Evolutionary conservation across 2,329 filamentous ascomycete genomes (phyloP).

Genomic region (Colletotrichum shisoi): DNA sequence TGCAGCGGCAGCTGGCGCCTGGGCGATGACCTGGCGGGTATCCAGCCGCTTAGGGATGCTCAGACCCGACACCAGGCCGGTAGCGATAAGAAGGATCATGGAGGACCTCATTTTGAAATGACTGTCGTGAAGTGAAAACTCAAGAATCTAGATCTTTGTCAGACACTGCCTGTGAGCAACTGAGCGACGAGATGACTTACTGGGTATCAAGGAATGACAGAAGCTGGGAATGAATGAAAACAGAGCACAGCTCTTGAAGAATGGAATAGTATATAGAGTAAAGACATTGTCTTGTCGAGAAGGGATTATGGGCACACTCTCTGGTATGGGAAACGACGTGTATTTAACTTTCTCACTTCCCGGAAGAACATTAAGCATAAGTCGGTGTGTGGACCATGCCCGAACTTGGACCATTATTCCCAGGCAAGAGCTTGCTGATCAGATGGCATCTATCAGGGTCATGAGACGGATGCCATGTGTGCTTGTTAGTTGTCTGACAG

Average conservation of each 20-base stretch:
- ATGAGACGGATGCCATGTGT: constrained; percentile 29
- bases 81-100: constrained; percentile 44
- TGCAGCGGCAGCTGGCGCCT: constrained; percentile 15
- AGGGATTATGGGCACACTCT: constrained; percentile 22
- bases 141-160: constrained; percentile 15
- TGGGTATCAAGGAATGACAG: constrained; percentile 37
- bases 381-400: not conserved
- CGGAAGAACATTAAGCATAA: constrained; percentile 31
- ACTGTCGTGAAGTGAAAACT: constrained; percentile 29
- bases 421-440: constrained; percentile 8
- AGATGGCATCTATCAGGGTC: constrained; percentile 29
- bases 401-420: not conserved
- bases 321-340: constrained; percentile 17
- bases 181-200: constrained; percentile 3
- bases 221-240: constrained; percentile 40
- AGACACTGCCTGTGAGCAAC: not conserved
- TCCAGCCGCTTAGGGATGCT: constrained; percentile 41
- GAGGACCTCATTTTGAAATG: constrained; percentile 45
- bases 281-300: constrained; percentile 32
- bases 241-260: constrained; percentile 45
- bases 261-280: constrained; percentile 31
- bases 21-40: constrained; percentile 19
- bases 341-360: constrained; percentile 28
- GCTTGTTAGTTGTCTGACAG: constrained; percentile 14
- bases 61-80: constrained; percentile 46